Base-by-base conservation (phyloP, 345 rosid species). In the Turritis glabra region DNA sequence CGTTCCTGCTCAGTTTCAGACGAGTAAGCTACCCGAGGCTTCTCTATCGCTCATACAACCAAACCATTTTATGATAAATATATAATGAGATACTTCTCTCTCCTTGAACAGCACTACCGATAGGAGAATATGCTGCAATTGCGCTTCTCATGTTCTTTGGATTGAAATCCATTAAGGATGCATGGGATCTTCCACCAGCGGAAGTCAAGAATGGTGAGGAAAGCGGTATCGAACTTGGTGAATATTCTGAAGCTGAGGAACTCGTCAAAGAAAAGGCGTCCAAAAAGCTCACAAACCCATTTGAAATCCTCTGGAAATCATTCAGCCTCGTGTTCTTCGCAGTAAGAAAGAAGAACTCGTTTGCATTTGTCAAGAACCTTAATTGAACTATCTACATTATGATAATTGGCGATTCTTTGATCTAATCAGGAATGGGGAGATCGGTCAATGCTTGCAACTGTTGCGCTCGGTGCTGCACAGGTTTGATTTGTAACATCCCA, bases 391-490 rank as follows among this genome's bases (percentile, higher is more conserved):
- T 65, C 53, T 9, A 7, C n/a, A n/a, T 35, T 22, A 13, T 72
- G 55, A 59, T 23, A 15, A 26, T 17, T 56, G 13, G 11, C 0
- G 19, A 8, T 19, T 56, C 40, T 67, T 15, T 67, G 51, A 54
- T 54, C 55, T 75, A 17, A 59, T 48, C 69, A 91, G 99, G 99
- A 95, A 95, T 95, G 99, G 97, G 99, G 99, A 76, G 99, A 95
- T 69, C 99, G 99, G 56, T 92, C 97, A 41, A 95, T 95, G 99
- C 97, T 95, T 46, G 99, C 97, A 26, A 95, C 99, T 43, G 90
- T 95, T 47, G 99, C 99, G 32, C 99, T 95, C 2, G 97, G 90
- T 53, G 99, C 97, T 25, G 97, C 97, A 25, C 97, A 94, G 99
- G 97, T 87, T 59, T 71, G 63, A 48, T 54, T 17, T 14, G 7